phyloP scores from a whole-genome alignment of 176 grass and related monocot genomes.

The Metroxylon sagu region DNA sequence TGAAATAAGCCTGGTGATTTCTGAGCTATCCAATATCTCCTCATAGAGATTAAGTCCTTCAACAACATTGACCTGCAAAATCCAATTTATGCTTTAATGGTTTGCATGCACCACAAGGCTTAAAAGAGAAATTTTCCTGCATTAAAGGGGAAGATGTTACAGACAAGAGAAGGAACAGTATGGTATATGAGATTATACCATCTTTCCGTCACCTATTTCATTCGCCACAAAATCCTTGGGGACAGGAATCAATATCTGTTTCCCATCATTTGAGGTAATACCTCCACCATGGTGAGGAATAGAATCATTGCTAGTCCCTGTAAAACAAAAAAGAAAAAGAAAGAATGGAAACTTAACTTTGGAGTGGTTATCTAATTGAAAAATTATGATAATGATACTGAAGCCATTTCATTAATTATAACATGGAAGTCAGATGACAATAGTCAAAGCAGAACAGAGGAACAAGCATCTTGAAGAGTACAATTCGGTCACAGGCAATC shows the following conservation, averaged over 20 bases:
- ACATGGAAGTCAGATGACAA: too few species aligned
- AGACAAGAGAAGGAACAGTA: too few species aligned
- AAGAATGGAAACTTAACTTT: not conserved
- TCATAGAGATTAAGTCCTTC: conserved; percentile 95
- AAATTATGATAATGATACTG: too few species aligned
- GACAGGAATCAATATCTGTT: conserved; percentile 17
- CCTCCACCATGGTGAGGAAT: conserved; percentile 12
- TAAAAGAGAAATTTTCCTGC: too few species aligned
- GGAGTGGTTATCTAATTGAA: too few species aligned
- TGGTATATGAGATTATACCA: conserved; percentile 17
- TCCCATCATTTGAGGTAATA: conserved; percentile 19
- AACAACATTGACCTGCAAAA: conserved; percentile 64
- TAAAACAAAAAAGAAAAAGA: not conserved
- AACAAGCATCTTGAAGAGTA: too few species aligned
- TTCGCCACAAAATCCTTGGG: conserved; percentile 45
- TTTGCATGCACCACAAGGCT: too few species aligned
- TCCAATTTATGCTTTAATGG: conserved; percentile 1
- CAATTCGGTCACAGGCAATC: too few species aligned
- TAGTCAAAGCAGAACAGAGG: too few species aligned
- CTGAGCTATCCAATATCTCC: conserved; percentile 41
- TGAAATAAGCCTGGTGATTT: conserved; percentile 52
- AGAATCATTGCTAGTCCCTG: conserved; percentile 2
- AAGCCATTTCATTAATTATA: too few species aligned
- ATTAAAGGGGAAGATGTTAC: too few species aligned
- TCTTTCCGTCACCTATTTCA: conserved; percentile 62